Base-by-base conservation (phyloP, 2,329 filamentous ascomycete species). In the Salinomyces thailandicus region DNA sequence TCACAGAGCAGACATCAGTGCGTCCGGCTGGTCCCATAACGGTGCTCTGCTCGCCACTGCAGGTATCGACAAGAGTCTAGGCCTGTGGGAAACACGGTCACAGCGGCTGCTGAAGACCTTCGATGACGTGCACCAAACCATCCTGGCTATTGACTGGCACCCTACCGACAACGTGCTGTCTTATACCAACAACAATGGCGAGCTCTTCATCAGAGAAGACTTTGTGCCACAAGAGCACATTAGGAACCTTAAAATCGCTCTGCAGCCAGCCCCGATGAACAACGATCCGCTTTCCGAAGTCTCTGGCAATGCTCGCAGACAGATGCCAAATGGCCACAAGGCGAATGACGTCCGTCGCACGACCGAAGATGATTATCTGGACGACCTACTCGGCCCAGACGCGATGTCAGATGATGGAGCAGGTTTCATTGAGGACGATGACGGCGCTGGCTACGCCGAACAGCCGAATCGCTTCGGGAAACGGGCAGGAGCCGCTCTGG, bases 371-470 rank as follows among this genome's bases (percentile, higher is more conserved):
- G 48, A 53, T 22, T 86, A 84, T 27, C 67, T 93, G 2, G 85
- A 91, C 56, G 85, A 86, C 35, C 76, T 93, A n/a, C 69, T 94
- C 2, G 77, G 72, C 14, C 75, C 75, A 0, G 73, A 52, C 60
- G 69, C 49, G 53, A 78, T 63, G 67, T 65, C 64, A 9, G 70
- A 72, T 29, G 73, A 71, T 15, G 74, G 74, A 45, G 82, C 85
- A 28, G 85, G 85, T 45, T 98, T 96, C 57, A 84, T 98, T 2
- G 78, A 86, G 4, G 91, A 98, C 51, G 91, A 98, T 45, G 91
- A 98, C 54, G 87, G 87, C 8, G 89, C 86, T 20, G 91, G 89
- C 28, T 96, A 96, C 60, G 73, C 78, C 1, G 64, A 79, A 27
- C 75, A 68, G 6, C 64, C 78, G 13, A 82, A 79, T 44, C 61